These are phyloP conservation scores for Castanea sativa DNA, from an alignment of 306 rosid species.

Conservation along the genomic window DNA sequence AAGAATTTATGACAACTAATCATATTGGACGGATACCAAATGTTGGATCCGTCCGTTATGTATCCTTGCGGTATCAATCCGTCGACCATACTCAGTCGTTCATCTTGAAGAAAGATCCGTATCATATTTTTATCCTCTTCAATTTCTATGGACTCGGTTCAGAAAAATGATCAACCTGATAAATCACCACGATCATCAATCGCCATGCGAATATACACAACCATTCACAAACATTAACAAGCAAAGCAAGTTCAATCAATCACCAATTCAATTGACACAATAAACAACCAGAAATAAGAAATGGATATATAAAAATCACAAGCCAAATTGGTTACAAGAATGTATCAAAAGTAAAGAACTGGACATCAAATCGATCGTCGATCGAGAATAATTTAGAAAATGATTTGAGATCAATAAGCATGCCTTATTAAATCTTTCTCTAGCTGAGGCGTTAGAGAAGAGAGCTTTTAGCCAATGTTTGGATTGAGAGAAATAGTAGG, in stretches of 20 bases:
- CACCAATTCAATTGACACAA: neutral
- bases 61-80: too few relatives aligned
- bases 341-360: neutral
- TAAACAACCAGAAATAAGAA: neutral
- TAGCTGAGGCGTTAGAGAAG: too few relatives aligned
- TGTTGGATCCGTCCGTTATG: too few relatives aligned
- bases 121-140: too few relatives aligned
- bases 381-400: neutral
- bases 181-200: too few relatives aligned
- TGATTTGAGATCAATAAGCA: neutral
- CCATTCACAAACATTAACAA: neutral
- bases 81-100: too few relatives aligned
- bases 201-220: neutral
- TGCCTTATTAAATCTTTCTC: slow-evolving; percentile 15
- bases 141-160: too few relatives aligned
- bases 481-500: neutral
- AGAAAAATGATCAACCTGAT: too few relatives aligned
- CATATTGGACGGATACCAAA: too few relatives aligned
- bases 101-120: too few relatives aligned
- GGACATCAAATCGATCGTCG: neutral
- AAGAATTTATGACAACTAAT: too few relatives aligned
- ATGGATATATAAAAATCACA: neutral
- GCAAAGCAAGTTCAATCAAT: neutral
- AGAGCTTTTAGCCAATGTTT: too few relatives aligned
- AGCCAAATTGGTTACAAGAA: neutral